Evolutionary conservation across 2,329 filamentous ascomycete species (phyloP).

Genomic region (Hirsutella minnesotensis): DNA sequence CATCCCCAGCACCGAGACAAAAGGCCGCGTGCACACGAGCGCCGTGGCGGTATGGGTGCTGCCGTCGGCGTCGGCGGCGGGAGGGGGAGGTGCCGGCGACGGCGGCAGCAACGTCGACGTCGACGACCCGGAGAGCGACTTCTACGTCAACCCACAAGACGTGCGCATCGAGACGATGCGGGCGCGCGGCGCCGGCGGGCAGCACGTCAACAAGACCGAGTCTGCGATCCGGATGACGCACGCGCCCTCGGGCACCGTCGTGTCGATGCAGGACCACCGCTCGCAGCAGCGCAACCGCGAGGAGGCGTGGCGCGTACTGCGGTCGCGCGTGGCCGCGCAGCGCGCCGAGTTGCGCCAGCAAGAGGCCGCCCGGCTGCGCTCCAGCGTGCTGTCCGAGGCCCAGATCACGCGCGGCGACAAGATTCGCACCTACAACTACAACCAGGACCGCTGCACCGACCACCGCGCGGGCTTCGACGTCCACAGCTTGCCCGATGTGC

Average conservation of each 20-base stretch:
- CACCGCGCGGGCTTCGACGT: slow-evolving; percentile 72
- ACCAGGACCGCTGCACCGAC: slow-evolving; percentile 70
- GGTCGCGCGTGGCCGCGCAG: slow-evolving; percentile 69
- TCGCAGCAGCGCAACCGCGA: slow-evolving; percentile 86
- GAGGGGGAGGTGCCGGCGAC: slow-evolving; percentile 30
- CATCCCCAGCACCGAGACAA: slow-evolving; percentile 80
- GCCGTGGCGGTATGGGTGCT: slow-evolving; percentile 88
- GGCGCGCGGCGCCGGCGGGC: slow-evolving; percentile 81
- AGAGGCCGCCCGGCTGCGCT: slow-evolving; percentile 59
- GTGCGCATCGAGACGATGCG: slow-evolving; percentile 83
- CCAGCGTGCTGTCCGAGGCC: slow-evolving; percentile 67
- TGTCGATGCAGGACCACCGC: slow-evolving; percentile 85
- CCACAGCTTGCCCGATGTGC: slow-evolving; percentile 69
- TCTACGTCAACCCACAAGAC: slow-evolving; percentile 77
- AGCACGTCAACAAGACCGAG: slow-evolving; percentile 98
- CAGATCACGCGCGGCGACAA: slow-evolving; percentile 88
- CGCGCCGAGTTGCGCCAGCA: slow-evolving; percentile 76
- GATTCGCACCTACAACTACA: slow-evolving; percentile 80
- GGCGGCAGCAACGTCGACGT: slow-evolving; percentile 44
- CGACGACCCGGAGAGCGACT: slow-evolving; percentile 80
- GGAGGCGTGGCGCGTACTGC: slow-evolving; percentile 74
- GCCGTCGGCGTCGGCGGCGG: slow-evolving; percentile 75
- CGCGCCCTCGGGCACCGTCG: slow-evolving; percentile 71
- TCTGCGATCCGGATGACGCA: slow-evolving; percentile 90
- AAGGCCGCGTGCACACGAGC: slow-evolving; percentile 86